phyloP scores from a whole-genome alignment of 495 filamentous ascomycete genomes.

The Xylaria flabelliformis region DNA sequence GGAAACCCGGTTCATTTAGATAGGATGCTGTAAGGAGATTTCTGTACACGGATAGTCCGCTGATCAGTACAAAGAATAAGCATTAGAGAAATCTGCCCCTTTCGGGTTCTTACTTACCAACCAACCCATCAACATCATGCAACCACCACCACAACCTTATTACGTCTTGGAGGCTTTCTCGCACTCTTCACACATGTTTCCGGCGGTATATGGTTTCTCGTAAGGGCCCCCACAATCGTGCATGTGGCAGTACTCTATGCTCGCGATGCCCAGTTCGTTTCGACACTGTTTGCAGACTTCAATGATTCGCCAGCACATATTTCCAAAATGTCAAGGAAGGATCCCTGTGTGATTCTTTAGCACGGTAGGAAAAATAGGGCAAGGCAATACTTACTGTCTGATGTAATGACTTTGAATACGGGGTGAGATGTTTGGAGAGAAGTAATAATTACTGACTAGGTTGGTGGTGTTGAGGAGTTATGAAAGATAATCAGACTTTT shows the following conservation, averaged over 20 bases:
- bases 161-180: background rate
- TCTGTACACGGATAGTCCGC: background rate
- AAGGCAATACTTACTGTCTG: background rate
- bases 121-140: background rate
- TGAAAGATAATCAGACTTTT: background rate
- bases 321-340: background rate
- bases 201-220: background rate
- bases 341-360: background rate
- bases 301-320: background rate
- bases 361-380: background rate
- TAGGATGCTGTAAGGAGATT: background rate
- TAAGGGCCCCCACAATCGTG: background rate
- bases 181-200: background rate
- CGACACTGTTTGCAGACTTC: background rate
- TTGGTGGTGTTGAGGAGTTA: background rate
- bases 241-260: background rate
- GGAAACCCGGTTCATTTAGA: background rate
- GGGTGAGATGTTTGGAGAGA: background rate
- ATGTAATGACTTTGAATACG: background rate
- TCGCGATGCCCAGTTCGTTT: background rate
- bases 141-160: background rate
- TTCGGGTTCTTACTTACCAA: background rate
- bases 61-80: background rate
- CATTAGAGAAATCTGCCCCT: background rate
- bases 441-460: background rate